Evolutionary conservation across 495 filamentous ascomycete genomes (phyloP).

Genomic region (Sporormia fimetaria): DNA sequence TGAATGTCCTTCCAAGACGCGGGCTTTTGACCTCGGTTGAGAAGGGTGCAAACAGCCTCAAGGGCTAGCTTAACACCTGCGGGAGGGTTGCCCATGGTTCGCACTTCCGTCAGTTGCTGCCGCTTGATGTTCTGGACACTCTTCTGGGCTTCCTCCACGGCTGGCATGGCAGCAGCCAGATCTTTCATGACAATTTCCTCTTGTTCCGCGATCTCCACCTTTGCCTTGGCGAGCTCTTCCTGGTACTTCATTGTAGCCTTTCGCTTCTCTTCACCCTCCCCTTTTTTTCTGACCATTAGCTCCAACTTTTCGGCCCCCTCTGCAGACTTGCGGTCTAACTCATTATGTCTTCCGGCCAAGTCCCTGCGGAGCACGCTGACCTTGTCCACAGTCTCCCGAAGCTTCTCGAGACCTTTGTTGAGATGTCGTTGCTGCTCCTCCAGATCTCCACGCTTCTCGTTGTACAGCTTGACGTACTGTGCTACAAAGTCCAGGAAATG

Average conservation of each 20-base stretch:
- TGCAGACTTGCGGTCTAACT: conserved; percentile 84
- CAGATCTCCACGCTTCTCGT: conserved; percentile 94
- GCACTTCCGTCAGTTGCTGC: conserved; percentile 92
- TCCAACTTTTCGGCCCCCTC: conserved; percentile 97
- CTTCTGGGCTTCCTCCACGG: conserved; percentile 81
- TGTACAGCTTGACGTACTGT: conserved; percentile 94
- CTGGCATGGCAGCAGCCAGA: conserved; percentile 83
- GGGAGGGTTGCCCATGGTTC: conserved; percentile 89
- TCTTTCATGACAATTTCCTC: conserved; percentile 78
- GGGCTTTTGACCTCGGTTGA: conserved; percentile 86
- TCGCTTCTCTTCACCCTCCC: conserved; percentile 87
- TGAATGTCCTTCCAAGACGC: conserved; percentile 84
- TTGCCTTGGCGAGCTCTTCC: conserved; percentile 72
- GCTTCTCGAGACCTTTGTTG: conserved; percentile 93
- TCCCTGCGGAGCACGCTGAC: conserved; percentile 82
- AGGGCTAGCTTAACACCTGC: conserved; percentile 81
- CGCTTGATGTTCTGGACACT: conserved; percentile 97
- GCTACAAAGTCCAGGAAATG: conserved; percentile 98
- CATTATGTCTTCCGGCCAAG: conserved; percentile 83
- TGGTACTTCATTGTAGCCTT: conserved; percentile 80
- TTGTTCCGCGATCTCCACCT: conserved; percentile 73
- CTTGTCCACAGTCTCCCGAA: conserved; percentile 97
- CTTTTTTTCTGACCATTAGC: conserved; percentile 92
- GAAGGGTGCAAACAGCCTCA: conserved; percentile 85
- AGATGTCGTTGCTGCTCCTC: conserved; percentile 97